A percentile compares a stretch with the other conserved stretches of the same genome.
phyloP scores from a whole-genome alignment of 495 filamentous ascomycete genomes.

The Pseudomonodictys pantanalensis region DNA sequence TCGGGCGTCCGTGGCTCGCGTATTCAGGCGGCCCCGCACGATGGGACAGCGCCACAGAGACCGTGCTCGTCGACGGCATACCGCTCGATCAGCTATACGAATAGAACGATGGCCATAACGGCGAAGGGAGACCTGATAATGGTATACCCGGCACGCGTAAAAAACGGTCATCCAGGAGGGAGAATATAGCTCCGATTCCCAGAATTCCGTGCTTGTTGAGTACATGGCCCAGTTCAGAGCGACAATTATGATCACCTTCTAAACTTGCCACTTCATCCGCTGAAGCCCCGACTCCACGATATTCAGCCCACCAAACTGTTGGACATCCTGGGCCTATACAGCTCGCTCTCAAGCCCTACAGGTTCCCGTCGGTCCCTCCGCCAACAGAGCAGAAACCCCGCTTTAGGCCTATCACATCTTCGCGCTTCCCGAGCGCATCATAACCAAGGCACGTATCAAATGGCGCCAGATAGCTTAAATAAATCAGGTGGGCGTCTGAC shows the following conservation, averaged over 20 bases:
- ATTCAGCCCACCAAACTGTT: too few species aligned
- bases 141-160: not conserved
- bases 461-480: conserved; percentile 6
- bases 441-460: not conserved
- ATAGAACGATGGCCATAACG: not conserved
- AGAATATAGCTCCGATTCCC: not conserved
- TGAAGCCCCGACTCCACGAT: too few species aligned
- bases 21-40: not conserved
- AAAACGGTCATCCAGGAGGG: not conserved
- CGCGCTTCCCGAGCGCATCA: conserved; percentile 5
- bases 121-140: not conserved
- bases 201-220: not conserved
- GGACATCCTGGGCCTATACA: too few species aligned
- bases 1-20: not conserved
- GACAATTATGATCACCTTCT: not conserved
- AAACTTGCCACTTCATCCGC: not conserved
- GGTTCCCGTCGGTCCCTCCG: not conserved
- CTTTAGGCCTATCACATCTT: conserved; percentile 11
- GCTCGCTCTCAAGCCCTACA: conserved; percentile 2
- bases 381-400: conserved; percentile 4
- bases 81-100: not conserved
- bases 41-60: not conserved
- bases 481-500: not conserved
- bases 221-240: not conserved
- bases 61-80: not conserved